Conservation (phyloP, 805 yeast genomes). For the Kuraishia hungarica region DNA sequence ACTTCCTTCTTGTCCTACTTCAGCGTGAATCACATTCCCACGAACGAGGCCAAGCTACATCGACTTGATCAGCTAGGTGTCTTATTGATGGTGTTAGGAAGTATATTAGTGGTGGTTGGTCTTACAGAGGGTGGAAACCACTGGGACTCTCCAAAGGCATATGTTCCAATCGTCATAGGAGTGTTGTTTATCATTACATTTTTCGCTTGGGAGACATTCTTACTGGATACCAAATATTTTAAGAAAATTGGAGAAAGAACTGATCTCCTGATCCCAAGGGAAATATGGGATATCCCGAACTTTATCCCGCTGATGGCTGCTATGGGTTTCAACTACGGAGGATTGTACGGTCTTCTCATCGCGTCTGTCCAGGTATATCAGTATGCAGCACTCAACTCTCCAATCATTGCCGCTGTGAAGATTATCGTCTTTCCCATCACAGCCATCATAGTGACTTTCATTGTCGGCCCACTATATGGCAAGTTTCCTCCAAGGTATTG, state of each 20-base stretch:
- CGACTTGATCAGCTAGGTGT: constrained; percentile 23
- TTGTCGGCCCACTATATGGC: neutral
- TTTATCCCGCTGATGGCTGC: constrained; percentile 14
- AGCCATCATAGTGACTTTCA: neutral
- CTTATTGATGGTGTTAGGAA: constrained; percentile 20
- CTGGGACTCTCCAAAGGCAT: constrained; percentile 25
- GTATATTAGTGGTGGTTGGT: constrained; percentile 25
- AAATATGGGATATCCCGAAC: constrained; percentile 18
- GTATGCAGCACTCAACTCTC: constrained; percentile 3
- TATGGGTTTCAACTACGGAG: constrained; percentile 10
- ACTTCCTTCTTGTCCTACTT: constrained; percentile 16
- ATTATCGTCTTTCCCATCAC: constrained; percentile 14
- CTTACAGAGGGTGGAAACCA: constrained; percentile 29
- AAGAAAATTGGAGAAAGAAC: constrained; percentile 10
- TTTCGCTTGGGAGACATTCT: constrained; percentile 18
- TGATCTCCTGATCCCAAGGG: constrained; percentile 19
- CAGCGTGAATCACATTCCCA: constrained; percentile 20
- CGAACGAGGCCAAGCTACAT: constrained; percentile 11
- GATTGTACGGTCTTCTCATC: constrained; percentile 13
- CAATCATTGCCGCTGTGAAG: constrained; percentile 4
- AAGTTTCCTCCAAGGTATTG: constrained; percentile 12
- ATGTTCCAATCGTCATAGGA: constrained; percentile 26
- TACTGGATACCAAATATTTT: neutral
- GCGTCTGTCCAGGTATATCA: constrained; percentile 6
- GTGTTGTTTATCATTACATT: constrained; percentile 12